Conservation (phyloP, 495 filamentous ascomycete species). For the Daldinia childiae region DNA sequence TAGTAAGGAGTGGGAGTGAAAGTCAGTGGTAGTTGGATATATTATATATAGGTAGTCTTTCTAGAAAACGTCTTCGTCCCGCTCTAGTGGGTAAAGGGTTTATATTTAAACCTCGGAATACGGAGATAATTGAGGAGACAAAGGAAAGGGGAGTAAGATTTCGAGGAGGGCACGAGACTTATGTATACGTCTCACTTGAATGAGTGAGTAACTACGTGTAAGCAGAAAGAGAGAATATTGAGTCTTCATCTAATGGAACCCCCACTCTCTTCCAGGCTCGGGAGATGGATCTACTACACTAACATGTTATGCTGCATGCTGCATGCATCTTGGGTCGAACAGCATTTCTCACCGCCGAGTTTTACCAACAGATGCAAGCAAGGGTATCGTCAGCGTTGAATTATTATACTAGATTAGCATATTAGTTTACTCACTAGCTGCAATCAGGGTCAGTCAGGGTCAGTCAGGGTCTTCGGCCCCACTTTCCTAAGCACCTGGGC, state of each 20-base stretch:
- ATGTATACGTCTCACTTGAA: too few relatives aligned
- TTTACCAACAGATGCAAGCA: conserved; percentile 31
- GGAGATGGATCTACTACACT: conserved; percentile 22
- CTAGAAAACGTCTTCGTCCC: conserved; percentile 30
- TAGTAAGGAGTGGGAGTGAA: background rate
- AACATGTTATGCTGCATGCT: background rate
- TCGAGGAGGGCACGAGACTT: conserved; percentile 26
- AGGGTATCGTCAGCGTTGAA: conserved; percentile 36
- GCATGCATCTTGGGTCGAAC: conserved; percentile 9
- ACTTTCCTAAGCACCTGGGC: conserved; percentile 35
- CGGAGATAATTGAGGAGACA: conserved; percentile 7
- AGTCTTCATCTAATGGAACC: background rate
- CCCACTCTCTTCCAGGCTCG: conserved; percentile 4
- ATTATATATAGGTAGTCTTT: conserved; percentile 7
- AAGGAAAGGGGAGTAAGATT: background rate
- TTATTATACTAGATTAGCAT: background rate
- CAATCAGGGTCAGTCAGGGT: conserved; percentile 38
- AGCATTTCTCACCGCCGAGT: conserved; percentile 31
- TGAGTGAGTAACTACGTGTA: too few relatives aligned
- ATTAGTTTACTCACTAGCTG: conserved; percentile 30
- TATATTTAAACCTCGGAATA: background rate
- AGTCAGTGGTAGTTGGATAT: background rate
- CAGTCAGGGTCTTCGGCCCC: conserved; percentile 43
- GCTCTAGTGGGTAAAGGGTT: conserved; percentile 10
- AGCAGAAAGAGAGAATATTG: background rate